A percentile compares a stretch with the other conserved stretches of the same genome.
phyloP scores from a whole-genome alignment of 2,329 filamentous ascomycete species.

The Diplodia scrobiculata region DNA sequence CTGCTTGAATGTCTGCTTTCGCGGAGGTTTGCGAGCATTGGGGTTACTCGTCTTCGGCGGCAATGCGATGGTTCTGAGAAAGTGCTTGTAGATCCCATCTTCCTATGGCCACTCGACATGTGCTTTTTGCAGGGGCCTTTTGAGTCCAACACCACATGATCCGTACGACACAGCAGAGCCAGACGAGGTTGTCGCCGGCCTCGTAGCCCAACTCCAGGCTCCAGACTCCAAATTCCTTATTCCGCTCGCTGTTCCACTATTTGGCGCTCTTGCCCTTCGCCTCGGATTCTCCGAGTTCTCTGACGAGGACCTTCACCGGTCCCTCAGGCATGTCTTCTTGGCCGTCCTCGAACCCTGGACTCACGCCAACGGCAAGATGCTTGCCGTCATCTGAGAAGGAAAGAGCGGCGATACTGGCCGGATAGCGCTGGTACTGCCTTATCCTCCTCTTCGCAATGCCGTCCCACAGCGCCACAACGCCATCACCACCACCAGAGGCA shows the following conservation, averaged over 20 bases:
- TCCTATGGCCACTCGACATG: neutral
- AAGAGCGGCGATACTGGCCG: conserved; percentile 74
- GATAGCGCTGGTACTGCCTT: conserved; percentile 82
- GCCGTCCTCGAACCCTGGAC: conserved; percentile 85
- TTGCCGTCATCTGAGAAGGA: conserved; percentile 77
- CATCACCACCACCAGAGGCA: conserved; percentile 85
- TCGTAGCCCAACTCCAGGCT: conserved; percentile 12
- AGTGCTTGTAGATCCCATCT: neutral
- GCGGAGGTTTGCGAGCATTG: neutral
- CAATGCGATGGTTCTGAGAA: neutral
- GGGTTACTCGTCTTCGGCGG: neutral
- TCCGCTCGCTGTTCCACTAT: conserved; percentile 30
- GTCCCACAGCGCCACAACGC: conserved; percentile 91
- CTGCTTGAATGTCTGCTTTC: neutral
- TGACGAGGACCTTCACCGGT: conserved; percentile 72
- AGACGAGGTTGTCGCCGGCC: conserved; percentile 2
- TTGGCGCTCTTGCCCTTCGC: conserved; percentile 82
- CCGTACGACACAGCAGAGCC: neutral
- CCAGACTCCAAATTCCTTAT: conserved; percentile 1
- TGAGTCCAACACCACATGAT: neutral
- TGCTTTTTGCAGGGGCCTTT: neutral
- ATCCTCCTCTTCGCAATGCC: conserved; percentile 86
- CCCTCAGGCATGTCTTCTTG: conserved; percentile 78
- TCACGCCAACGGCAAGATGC: conserved; percentile 76
- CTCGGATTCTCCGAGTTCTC: conserved; percentile 83